Percentiles rank a stretch among this genome's conserved stretches.
These are phyloP conservation scores for Mortierella sp. DNA, from an alignment of 371 early-diverging fungal genomes.

Conservation along the genomic window DNA sequence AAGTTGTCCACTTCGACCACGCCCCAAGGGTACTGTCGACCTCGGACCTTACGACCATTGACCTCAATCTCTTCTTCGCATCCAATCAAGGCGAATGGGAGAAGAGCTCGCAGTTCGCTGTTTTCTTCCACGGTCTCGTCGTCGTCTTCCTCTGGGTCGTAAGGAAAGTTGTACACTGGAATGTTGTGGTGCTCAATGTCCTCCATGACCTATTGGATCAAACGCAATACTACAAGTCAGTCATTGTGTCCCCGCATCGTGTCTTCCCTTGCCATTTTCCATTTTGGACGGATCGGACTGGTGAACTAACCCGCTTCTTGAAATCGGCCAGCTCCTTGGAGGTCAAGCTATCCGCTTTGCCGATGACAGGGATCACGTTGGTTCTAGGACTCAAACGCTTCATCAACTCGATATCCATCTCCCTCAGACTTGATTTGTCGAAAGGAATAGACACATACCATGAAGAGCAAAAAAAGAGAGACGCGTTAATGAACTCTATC, in stretches of 20 bases:
- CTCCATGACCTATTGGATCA: slow-evolving; percentile 78
- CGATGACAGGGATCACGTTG: slow-evolving; percentile 95
- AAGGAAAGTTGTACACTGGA: slow-evolving; percentile 89
- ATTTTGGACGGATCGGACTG: too few relatives aligned
- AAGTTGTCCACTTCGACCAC: slow-evolving; percentile 93
- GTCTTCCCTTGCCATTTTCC: background rate
- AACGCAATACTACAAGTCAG: background rate
- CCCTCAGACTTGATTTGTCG: slow-evolving; percentile 75
- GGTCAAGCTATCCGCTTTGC: slow-evolving; percentile 82
- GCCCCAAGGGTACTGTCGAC: slow-evolving; percentile 99
- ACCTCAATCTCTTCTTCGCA: slow-evolving; percentile 91
- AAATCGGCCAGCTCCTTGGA: slow-evolving; percentile 81
- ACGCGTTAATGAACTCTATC: too few relatives aligned
- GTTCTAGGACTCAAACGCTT: slow-evolving; percentile 89
- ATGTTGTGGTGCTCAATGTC: slow-evolving; percentile 92
- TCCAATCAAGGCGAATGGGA: slow-evolving; percentile 98
- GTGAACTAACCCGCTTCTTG: slow-evolving; percentile 76
- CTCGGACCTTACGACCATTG: slow-evolving; percentile 85
- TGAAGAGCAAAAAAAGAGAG: background rate
- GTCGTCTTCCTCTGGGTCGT: slow-evolving; percentile 82
- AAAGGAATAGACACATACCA: background rate
- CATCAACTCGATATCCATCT: slow-evolving; percentile 98
- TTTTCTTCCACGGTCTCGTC: slow-evolving; percentile 97
- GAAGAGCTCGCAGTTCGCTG: slow-evolving; percentile 88
- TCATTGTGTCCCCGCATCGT: too few relatives aligned